Conservation (phyloP, 306 rosid species). For the Rubus parviflorus region DNA sequence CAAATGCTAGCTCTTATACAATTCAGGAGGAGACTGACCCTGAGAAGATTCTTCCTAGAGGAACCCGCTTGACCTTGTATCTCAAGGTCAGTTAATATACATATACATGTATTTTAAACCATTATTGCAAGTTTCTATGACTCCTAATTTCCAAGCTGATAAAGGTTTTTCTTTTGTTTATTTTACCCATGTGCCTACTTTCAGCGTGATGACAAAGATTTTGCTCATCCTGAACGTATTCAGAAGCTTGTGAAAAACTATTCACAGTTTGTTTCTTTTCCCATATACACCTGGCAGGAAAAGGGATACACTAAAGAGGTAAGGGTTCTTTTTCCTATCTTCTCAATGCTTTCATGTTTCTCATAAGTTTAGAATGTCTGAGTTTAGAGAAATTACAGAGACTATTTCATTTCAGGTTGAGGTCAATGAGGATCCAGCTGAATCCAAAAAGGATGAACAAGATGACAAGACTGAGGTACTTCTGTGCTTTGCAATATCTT, state of each 20-base stretch:
- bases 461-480: slow-evolving; percentile 76
- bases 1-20: slow-evolving; percentile 88
- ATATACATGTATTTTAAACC: not conserved
- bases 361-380: not conserved
- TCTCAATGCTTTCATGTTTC: slow-evolving; percentile 10
- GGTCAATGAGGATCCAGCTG: slow-evolving; percentile 87
- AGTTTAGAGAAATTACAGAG: not conserved
- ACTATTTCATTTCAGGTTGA: slow-evolving; percentile 56
- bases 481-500: not conserved
- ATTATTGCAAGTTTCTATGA: not conserved
- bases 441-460: slow-evolving; percentile 57
- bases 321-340: slow-evolving; percentile 10
- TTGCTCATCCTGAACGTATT: slow-evolving; percentile 86
- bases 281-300: slow-evolving; percentile 95
- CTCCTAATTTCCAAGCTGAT: slow-evolving; percentile 22
- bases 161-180: not conserved
- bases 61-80: slow-evolving; percentile 80
- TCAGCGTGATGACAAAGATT: slow-evolving; percentile 88
- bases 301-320: slow-evolving; percentile 91
- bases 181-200: not conserved
- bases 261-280: slow-evolving; percentile 93
- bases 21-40: slow-evolving; percentile 89
- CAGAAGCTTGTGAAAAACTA: slow-evolving; percentile 87
- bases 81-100: slow-evolving; percentile 54
- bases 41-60: slow-evolving; percentile 78